Percentiles rank a stretch among this genome's conserved stretches.
phyloP scores from a whole-genome alignment of 371 early-diverging fungal genomes.

The Mortierella sp. region DNA sequence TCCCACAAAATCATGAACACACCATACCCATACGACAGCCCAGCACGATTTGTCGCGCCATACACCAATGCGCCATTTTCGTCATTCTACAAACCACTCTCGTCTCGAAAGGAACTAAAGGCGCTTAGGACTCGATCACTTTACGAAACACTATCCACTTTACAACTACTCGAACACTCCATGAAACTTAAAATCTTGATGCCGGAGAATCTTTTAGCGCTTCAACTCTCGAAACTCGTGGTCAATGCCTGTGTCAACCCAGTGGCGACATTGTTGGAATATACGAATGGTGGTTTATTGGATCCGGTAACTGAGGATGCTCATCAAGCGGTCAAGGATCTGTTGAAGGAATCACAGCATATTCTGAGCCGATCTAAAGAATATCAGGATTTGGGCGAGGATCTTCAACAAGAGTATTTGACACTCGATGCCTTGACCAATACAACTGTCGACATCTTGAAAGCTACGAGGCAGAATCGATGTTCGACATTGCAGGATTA shows the following conservation, averaged over 20 bases:
- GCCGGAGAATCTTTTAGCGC: slow-evolving; percentile 38
- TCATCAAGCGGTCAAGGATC: slow-evolving; percentile 30
- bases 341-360: slow-evolving; percentile 29
- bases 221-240: slow-evolving; percentile 44
- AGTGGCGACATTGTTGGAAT: slow-evolving; percentile 36
- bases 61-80: slow-evolving; percentile 28
- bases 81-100: slow-evolving; percentile 22
- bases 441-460: slow-evolving; percentile 34
- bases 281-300: slow-evolving; percentile 28
- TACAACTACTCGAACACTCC: slow-evolving; percentile 19
- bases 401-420: slow-evolving; percentile 22
- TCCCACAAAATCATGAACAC: background rate
- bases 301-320: slow-evolving; percentile 10
- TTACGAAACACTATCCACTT: slow-evolving; percentile 31
- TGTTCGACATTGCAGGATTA: slow-evolving; percentile 51
- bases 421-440: slow-evolving; percentile 38
- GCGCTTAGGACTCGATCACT: slow-evolving; percentile 34
- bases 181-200: slow-evolving; percentile 26
- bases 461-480: slow-evolving; percentile 28
- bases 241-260: slow-evolving; percentile 53
- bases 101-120: slow-evolving; percentile 11
- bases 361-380: slow-evolving; percentile 38
- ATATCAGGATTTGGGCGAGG: slow-evolving; percentile 6
- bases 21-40: slow-evolving; percentile 26
- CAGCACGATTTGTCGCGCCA: slow-evolving; percentile 14